phyloP scores from a whole-genome alignment of 2,329 filamentous ascomycete species.

The Aspergillus sp. region DNA sequence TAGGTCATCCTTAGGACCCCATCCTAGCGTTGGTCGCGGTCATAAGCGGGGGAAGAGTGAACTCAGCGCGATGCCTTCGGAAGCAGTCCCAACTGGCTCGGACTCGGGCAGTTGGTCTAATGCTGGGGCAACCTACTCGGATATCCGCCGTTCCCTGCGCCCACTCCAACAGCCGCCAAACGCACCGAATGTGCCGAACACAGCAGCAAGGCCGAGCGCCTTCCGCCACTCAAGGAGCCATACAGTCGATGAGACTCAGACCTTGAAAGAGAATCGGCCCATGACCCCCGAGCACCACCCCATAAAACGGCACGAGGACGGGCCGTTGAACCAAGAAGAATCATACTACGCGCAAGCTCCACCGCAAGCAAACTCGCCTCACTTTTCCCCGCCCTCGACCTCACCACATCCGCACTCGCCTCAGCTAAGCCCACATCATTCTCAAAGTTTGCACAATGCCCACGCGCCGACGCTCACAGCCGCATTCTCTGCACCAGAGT shows the following conservation, averaged over 20 bases:
- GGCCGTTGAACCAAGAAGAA: constrained; percentile 15
- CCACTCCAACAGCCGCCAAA: constrained; percentile 61
- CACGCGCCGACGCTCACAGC: constrained; percentile 27
- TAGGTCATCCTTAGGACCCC: constrained; percentile 51
- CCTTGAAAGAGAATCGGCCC: constrained; percentile 24
- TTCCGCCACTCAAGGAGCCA: constrained; percentile 47
- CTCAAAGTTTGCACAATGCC: constrained; percentile 21
- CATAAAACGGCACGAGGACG: constrained; percentile 19
- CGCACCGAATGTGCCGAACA: constrained; percentile 42
- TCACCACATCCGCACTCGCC: constrained; percentile 21
- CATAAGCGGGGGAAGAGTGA: constrained; percentile 74
- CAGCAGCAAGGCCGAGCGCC: constrained; percentile 21
- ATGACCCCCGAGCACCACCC: constrained; percentile 23
- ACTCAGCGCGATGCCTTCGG: constrained; percentile 46
- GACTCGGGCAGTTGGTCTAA: constrained; percentile 22
- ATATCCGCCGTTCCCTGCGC: constrained; percentile 65
- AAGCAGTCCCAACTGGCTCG: constrained; percentile 13
- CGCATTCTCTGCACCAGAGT: constrained; percentile 57
- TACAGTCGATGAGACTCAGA: constrained; percentile 50
- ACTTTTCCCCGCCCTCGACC: constrained; percentile 15
- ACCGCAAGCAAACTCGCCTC: constrained; percentile 13
- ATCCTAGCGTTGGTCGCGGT: constrained; percentile 45
- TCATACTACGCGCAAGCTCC: constrained; percentile 16
- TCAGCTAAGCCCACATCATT: constrained; percentile 20
- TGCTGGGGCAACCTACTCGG: constrained; percentile 60